Conservation (phyloP, 176 grass and related monocot genomes). For the Eragrostis nindensis region DNA sequence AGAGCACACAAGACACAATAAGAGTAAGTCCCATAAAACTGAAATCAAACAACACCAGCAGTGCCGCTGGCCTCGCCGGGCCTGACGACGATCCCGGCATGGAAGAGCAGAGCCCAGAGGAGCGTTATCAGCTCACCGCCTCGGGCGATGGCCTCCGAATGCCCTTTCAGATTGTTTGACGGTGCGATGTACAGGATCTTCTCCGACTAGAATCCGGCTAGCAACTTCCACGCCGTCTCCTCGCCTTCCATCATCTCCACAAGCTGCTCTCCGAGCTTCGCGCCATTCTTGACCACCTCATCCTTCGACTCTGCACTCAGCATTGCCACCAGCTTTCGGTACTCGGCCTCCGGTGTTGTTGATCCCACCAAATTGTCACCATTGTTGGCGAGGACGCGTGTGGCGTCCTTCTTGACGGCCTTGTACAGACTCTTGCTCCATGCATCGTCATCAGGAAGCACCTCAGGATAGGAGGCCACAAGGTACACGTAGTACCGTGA, state of each 20-base stretch:
- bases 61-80: no score
- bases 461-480: neutral
- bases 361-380: no score
- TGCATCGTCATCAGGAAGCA: neutral
- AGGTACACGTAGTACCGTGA: constrained; percentile 31
- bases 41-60: no score
- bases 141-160: constrained; percentile 12
- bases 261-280: neutral
- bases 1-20: no score
- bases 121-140: constrained; percentile 38
- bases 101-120: constrained; percentile 26
- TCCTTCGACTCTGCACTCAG: neutral
- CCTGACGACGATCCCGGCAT: neutral
- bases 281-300: neutral
- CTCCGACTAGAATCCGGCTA: neutral
- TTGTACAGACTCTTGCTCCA: constrained; percentile 32
- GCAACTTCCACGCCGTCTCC: neutral
- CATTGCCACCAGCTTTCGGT: neutral
- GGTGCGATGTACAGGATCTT: constrained; percentile 1
- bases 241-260: neutral
- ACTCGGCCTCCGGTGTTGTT: neutral
- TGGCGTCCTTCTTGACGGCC: neutral
- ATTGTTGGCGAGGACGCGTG: neutral
- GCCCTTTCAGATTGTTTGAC: constrained; percentile 1
- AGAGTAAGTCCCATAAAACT: no score